Evolutionary conservation across 164 flowering plant species (phyloP), one percentile per base, ranked within the genome.

Genomic region (Cinnamomum micranthum): DNA sequence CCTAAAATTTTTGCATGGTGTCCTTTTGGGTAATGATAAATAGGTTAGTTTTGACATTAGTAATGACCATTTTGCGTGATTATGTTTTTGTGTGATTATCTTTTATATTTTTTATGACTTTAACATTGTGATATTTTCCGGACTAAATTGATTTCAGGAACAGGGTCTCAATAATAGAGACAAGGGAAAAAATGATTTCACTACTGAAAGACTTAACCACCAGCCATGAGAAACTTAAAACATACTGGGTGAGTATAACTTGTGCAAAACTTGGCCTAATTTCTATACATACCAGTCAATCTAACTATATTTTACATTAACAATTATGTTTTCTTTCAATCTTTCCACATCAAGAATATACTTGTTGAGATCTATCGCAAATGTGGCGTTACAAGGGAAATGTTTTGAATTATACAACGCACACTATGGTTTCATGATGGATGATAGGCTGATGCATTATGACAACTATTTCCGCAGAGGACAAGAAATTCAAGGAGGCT

Each of bases 171-270:
- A 88, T 94, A 4, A 75, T 88, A 3, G 95, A 90, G 71, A 81
- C 91, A 4, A 88, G 92, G 0, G 10, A 35, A 97, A 95, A 91
- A 83, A 84, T 92, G 9, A 87, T 91, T 0, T 83, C 87, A 69
- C 81, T 92, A 88, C 89, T 0, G 90, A 87, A 71, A 89, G 88
- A 76, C 74, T 89, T 73, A 74, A 74, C 31, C 69, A 88, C 73
- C 81, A 89, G 89, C 22, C 80, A 80, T 70, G 75, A 68, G 23
- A 88, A 87, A 77, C 86, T 92, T 19, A 67, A 9, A 72, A 79
- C 75, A 41, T 85, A 33, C 78, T 88, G 51, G 65, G 94, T 88
- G 64, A 84, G 92, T 23, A 63, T 0, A 4, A 23, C 6, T 7
- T n/a, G 20, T 63, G 47, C 47, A 22, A 17, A n/a, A 0, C 13